Base-by-base conservation (phyloP, 2,329 filamentous ascomycete genomes). In the Pyrenophora tritici-repentis region DNA sequence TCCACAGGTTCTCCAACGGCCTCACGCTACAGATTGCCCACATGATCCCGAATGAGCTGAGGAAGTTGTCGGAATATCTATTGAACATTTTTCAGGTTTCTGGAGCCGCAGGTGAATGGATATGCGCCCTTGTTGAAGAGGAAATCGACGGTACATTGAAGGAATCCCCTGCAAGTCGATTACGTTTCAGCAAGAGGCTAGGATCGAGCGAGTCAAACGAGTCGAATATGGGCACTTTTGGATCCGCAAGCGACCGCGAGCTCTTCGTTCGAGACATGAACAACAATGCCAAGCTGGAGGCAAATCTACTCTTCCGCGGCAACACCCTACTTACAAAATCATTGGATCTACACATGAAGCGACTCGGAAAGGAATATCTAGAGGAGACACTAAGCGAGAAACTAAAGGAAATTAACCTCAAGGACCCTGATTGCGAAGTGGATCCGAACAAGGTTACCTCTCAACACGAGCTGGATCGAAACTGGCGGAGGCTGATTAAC, bases 21-120 rank as follows among this genome's bases (percentile, higher is more conserved):
- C 78, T 99, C 48, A 97, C 93, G 0, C 81, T 90, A 32, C 89
- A 96, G 69, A 89, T 99, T 60, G 86, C 91, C 2, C 84, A 89
- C 37, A 84, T 89, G 48, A 80, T 97, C 47, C 88, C 91, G 0
- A 84, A 86, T 2, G 89, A 91, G 65, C 79, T 97, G 29, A 88
- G 88, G 45, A 82, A 85, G n/a, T 74, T 97, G 7, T 89, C 91
- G 2, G 92, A 97, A 68, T 86, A 89, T 22, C 84, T 97, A 32
- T 78, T 97, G 57, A 95, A 97, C 70, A 96, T 99, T 44, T 99
- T 93, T 65, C 94, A 99, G 68, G 92, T 96, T 3, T 93, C 91
- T 2, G 91, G 90, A 0, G 84, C 85, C 32, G 89, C 90, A 2
- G 83, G 83, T 36, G 91, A 97, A 52, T 99, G 94, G 94, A 82